Evolutionary conservation across 192 early-diverging fungal species (phyloP).

Genomic region (Lobulomyces angularis): DNA sequence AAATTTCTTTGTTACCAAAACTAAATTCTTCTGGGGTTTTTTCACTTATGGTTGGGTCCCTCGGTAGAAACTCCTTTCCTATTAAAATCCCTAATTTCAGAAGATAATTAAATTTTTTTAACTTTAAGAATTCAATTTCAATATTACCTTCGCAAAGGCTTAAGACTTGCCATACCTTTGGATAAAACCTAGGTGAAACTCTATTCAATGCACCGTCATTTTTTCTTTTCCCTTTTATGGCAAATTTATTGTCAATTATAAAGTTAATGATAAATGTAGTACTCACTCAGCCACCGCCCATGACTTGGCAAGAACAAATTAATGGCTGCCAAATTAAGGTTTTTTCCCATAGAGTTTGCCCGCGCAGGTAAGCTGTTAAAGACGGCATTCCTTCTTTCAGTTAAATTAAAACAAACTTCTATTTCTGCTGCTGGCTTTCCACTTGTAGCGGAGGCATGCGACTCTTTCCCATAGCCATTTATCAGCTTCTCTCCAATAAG

Average conservation of each 20-base stretch:
- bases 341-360: background rate
- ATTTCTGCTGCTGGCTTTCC: constrained; percentile 48
- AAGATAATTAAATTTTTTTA: too few species aligned
- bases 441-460: constrained; percentile 29
- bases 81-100: constrained; percentile 52
- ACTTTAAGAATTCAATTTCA: too few species aligned
- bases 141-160: constrained; percentile 39
- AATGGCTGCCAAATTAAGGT: background rate
- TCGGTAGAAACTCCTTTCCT: constrained; percentile 41
- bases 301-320: background rate
- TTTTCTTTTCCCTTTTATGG: constrained; percentile 44
- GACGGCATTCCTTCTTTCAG: constrained; percentile 28
- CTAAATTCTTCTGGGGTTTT: constrained; percentile 77
- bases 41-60: constrained; percentile 68
- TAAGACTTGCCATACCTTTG: constrained; percentile 62
- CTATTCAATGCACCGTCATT: constrained; percentile 79
- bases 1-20: constrained; percentile 39
- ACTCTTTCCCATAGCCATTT: constrained; percentile 37
- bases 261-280: background rate
- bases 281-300: too few species aligned
- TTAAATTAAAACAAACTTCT: constrained; percentile 30
- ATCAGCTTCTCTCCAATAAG: constrained; percentile 64
- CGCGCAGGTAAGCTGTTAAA: too few species aligned
- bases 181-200: constrained; percentile 65
- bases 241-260: constrained; percentile 16